Evolutionary conservation across 2,329 filamentous ascomycete genomes (phyloP), one percentile per base, ranked within the genome.

Genomic region (Shiraia sp.): DNA sequence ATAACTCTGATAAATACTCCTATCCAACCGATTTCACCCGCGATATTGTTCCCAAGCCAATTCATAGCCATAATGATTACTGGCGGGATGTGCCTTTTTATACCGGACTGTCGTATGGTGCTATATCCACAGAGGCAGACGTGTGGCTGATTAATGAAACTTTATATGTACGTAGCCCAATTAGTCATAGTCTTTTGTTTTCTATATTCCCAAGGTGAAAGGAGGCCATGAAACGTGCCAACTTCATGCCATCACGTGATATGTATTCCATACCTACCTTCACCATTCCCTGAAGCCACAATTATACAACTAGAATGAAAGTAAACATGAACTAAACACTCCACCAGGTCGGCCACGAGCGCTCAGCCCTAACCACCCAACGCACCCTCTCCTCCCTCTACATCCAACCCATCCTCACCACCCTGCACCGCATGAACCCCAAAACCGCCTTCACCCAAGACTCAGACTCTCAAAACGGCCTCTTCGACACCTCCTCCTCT

Each of bases 21-120:
- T 85, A 84, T 64, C 81, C 81, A 0, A 85, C 81, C 0, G 78
- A 81, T 55, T 70, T 85, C 14, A 84, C 81, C 1, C 73, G 80
- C 45, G 79, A 75, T 1, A 81, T 85, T 46, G 56, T 82, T 22
- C 81, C 81, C 28, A 81, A 80, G 66, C 61, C 61, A 1, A 70
- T 80, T 36, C 78, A 81, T 60, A 78, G 73, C 23, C 77, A 82
- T 59, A 86, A 85, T 60, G 81, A 85, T 55, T 85, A 84, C 64
- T 76, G 74, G 75, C 66, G 74, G 19, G 65, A 70, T 29, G 58
- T 75, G 0, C 74, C 75, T 0, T 76, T 76, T 50, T 78, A 75
- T 50, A 69, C 69, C 26, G 82, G 78, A 10, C 64, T 86, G 23
- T 75, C 77, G 4, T 73, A 78, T 32, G 82, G 83, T 4, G 79